phyloP scores from a whole-genome alignment of 768 basidiomycete genomes.

The Dendrothele bispora region DNA sequence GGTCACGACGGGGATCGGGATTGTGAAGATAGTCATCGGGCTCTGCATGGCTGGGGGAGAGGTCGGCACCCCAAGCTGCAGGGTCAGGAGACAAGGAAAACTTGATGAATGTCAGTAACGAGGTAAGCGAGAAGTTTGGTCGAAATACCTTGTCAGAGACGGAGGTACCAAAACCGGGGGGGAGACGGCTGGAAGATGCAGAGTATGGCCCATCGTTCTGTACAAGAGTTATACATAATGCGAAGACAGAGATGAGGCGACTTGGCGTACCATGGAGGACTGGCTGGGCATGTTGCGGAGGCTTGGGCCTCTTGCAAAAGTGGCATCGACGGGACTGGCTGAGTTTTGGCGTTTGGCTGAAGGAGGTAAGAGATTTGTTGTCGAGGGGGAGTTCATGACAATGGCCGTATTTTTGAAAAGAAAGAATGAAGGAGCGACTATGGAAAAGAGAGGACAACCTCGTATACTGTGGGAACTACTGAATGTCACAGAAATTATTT shows the following conservation, averaged over 20 bases:
- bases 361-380: slow-evolving; percentile 48
- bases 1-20: slow-evolving; percentile 64
- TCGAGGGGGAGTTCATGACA: slow-evolving; percentile 44
- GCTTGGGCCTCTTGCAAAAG: slow-evolving; percentile 38
- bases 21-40: slow-evolving; percentile 75
- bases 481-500: not conserved
- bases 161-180: slow-evolving; percentile 30
- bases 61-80: slow-evolving; percentile 66
- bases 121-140: not conserved
- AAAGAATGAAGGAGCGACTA: slow-evolving; percentile 22
- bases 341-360: slow-evolving; percentile 20
- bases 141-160: slow-evolving; percentile 58
- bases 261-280: slow-evolving; percentile 38
- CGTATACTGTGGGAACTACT: slow-evolving; percentile 17
- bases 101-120: slow-evolving; percentile 31
- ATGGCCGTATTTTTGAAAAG: not conserved
- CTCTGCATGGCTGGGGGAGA: slow-evolving; percentile 56
- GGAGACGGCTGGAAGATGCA: slow-evolving; percentile 29
- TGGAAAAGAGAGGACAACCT: slow-evolving; percentile 14
- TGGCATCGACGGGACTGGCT: slow-evolving; percentile 34
- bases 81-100: slow-evolving; percentile 78
- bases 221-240: not conserved
- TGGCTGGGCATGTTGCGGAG: slow-evolving; percentile 39
- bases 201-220: slow-evolving; percentile 44
- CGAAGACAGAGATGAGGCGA: slow-evolving; percentile 2